Conservation (phyloP, 441 rosid genomes). For the Pelargonium australe region DNA sequence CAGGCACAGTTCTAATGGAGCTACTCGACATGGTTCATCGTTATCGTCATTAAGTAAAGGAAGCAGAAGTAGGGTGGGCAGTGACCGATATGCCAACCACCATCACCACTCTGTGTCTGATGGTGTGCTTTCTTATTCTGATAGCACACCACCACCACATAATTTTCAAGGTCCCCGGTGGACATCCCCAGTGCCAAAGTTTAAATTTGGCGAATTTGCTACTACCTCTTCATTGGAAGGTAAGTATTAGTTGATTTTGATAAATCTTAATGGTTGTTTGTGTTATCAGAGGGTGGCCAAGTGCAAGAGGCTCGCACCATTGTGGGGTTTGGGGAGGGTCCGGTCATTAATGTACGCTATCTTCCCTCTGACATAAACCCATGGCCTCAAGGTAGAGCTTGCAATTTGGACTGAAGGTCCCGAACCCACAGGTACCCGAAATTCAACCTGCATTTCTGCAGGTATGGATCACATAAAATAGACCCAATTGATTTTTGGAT, state of each 20-base stretch:
- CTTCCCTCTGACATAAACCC: too few relatives aligned
- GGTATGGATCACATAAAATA: too few relatives aligned
- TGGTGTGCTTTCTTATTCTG: constrained; percentile 52
- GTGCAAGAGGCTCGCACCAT: too few relatives aligned
- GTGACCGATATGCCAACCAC: constrained; percentile 39
- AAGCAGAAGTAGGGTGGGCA: constrained; percentile 49
- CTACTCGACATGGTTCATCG: constrained; percentile 34
- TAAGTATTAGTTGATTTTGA: constrained; percentile 20
- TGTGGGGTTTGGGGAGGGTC: too few relatives aligned
- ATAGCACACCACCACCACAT: constrained; percentile 51
- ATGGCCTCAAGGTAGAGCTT: too few relatives aligned
- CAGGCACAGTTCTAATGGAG: constrained; percentile 31
- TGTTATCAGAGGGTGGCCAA: rapidly evolving
- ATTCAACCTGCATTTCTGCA: too few relatives aligned
- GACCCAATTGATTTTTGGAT: too few relatives aligned
- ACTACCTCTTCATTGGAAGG: constrained; percentile 39
- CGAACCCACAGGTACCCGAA: too few relatives aligned
- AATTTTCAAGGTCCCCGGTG: constrained; percentile 48
- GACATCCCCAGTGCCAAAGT: constrained; percentile 53
- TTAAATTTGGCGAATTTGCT: constrained; percentile 35
- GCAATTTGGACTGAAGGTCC: too few relatives aligned
- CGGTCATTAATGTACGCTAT: too few relatives aligned
- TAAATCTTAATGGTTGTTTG: too few relatives aligned
- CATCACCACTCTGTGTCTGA: constrained; percentile 60
- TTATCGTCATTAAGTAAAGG: constrained; percentile 37